Evolutionary conservation across 208 protist species (phyloP).

Genomic region (Leishmania braziliensis): DNA sequence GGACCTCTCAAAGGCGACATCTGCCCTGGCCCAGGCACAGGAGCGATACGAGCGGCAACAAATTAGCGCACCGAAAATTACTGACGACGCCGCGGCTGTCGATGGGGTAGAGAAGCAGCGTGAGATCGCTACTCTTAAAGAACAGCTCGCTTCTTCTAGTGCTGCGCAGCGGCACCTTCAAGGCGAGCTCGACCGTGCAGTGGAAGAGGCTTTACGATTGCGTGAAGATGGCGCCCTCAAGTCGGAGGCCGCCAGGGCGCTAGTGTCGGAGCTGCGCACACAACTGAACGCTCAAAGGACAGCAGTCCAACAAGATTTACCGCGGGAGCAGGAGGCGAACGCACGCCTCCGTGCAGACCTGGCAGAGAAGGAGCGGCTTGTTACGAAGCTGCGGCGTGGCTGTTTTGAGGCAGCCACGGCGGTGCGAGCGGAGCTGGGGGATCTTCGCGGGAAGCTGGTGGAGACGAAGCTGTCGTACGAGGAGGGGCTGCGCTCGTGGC

Average conservation of each 20-base stretch:
- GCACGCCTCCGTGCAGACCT: constrained; percentile 7
- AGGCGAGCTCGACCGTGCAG: background rate
- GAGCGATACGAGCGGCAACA: background rate
- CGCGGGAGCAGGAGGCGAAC: background rate
- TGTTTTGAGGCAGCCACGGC: background rate
- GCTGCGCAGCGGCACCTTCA: background rate
- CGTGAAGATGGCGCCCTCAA: background rate
- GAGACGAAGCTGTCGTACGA: constrained; percentile 9
- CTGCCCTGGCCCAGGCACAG: background rate
- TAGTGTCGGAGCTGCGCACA: background rate
- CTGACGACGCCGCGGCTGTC: background rate
- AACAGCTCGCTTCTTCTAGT: background rate
- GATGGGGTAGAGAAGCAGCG: background rate
- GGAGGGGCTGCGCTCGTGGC: constrained; percentile 10
- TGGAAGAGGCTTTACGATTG: background rate
- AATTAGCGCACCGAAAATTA: too few species aligned
- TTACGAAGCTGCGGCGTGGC: constrained; percentile 7
- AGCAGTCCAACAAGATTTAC: background rate
- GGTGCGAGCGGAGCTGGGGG: constrained; percentile 10
- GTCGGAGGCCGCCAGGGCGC: background rate
- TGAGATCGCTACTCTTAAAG: background rate
- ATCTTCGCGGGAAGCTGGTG: constrained; percentile 6
- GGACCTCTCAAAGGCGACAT: background rate
- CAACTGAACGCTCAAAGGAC: background rate
- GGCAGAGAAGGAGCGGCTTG: background rate